These are phyloP conservation scores for Pontederia crassipes DNA, from an alignment of 176 grass and related monocot species.

Conservation along the genomic window DNA sequence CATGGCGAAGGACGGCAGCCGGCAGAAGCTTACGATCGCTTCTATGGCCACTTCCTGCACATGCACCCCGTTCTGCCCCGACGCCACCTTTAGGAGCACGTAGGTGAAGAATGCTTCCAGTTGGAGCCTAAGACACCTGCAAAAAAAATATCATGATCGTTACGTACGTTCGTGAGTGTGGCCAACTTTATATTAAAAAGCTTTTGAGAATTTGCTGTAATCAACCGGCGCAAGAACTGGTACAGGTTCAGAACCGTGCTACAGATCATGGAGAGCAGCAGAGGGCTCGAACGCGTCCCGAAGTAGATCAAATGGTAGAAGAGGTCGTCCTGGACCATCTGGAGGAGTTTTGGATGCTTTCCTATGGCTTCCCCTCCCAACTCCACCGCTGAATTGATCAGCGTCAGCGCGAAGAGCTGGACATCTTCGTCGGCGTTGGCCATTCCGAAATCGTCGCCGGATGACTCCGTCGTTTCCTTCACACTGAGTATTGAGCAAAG, in stretches of 20 bases:
- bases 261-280: slow-evolving; percentile 97
- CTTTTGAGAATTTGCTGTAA: neutral
- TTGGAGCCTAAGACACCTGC: slow-evolving; percentile 72
- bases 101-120: slow-evolving; percentile 81
- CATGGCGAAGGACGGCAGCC: slow-evolving; percentile 71
- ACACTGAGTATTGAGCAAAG: slow-evolving; percentile 67
- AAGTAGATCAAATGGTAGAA: slow-evolving; percentile 71
- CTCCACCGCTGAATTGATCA: slow-evolving; percentile 77
- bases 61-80: slow-evolving; percentile 30
- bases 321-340: slow-evolving; percentile 74
- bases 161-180: neutral
- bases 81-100: slow-evolving; percentile 49
- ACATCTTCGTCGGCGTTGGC: slow-evolving; percentile 73
- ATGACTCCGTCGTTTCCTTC: slow-evolving; percentile 26
- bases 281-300: slow-evolving; percentile 40
- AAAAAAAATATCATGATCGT: neutral
- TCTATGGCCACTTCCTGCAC: slow-evolving; percentile 88
- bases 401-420: slow-evolving; percentile 79
- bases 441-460: slow-evolving; percentile 35
- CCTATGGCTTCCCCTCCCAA: slow-evolving; percentile 73
- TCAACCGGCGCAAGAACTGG: slow-evolving; percentile 66
- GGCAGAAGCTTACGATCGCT: slow-evolving; percentile 72
- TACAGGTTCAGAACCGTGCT: slow-evolving; percentile 82
- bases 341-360: slow-evolving; percentile 57
- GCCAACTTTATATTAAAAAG: neutral